These are phyloP conservation scores for Rhynchospora tenuis DNA, from an alignment of 176 grass and related monocot species.

Conservation along the genomic window DNA sequence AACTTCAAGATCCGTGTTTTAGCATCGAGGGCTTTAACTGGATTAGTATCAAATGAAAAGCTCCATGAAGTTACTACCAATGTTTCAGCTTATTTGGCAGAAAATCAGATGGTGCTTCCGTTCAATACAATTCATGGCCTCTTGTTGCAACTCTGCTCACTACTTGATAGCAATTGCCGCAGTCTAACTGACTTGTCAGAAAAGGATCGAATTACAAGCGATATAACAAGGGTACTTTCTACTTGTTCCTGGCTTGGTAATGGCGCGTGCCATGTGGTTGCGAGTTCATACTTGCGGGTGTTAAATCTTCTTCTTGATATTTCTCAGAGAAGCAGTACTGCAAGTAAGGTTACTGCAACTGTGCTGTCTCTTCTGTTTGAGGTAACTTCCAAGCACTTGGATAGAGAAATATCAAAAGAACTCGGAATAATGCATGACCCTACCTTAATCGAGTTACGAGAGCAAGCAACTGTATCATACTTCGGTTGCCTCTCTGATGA, in stretches of 20 bases:
- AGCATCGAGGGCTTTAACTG: constrained; percentile 78
- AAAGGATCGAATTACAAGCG: constrained; percentile 77
- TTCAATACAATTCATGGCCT: constrained; percentile 93
- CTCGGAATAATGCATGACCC: constrained; percentile 65
- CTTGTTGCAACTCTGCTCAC: constrained; percentile 73
- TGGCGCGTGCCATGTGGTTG: constrained; percentile 61
- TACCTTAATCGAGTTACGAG: constrained; percentile 62
- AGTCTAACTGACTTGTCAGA: constrained; percentile 38
- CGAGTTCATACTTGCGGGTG: constrained; percentile 62
- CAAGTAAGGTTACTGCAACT: constrained; percentile 37
- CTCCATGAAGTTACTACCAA: constrained; percentile 53
- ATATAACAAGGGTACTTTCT: constrained; percentile 51
- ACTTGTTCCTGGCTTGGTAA: constrained; percentile 78
- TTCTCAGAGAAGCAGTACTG: constrained; percentile 33
- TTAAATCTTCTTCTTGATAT: constrained; percentile 75
- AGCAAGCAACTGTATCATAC: constrained; percentile 78
- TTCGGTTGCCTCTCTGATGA: constrained; percentile 62
- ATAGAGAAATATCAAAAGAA: constrained; percentile 26
- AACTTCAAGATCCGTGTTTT: constrained; percentile 82
- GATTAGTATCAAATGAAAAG: constrained; percentile 86
- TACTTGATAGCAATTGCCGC: constrained; percentile 76
- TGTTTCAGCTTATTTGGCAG: constrained; percentile 55
- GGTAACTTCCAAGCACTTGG: constrained; percentile 52
- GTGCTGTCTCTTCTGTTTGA: constrained; percentile 53
- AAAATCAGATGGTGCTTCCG: constrained; percentile 31